A percentile compares a stretch with the other conserved stretches of the same genome.
phyloP scores from a whole-genome alignment of 768 basidiomycete species.

The Kwoniella newhampshirensis region DNA sequence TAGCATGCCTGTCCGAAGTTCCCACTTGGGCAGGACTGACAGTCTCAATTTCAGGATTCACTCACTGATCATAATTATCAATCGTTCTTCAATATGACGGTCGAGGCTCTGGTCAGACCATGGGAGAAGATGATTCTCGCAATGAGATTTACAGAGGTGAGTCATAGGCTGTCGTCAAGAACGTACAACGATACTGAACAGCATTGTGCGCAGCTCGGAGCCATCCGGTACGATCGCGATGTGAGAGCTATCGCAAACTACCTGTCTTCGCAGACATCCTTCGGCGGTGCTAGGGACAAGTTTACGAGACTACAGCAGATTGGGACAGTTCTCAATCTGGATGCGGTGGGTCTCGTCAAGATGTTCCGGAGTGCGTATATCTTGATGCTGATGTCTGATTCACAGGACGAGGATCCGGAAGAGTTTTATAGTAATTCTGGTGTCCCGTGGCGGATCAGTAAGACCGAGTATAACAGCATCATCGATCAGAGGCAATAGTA shows the following conservation, averaged over 20 bases:
- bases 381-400: no score
- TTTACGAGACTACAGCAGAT: slow-evolving; percentile 90
- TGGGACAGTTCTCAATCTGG: slow-evolving; percentile 84
- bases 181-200: slow-evolving; percentile 5
- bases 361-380: slow-evolving; percentile 17
- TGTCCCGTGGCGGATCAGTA: slow-evolving; percentile 56
- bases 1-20: neutral
- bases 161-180: slow-evolving; percentile 26
- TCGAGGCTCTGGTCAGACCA: slow-evolving; percentile 85
- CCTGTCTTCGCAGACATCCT: slow-evolving; percentile 81
- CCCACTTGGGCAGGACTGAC: neutral
- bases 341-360: slow-evolving; percentile 54
- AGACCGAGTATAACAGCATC: slow-evolving; percentile 40
- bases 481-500: slow-evolving; percentile 30
- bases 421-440: slow-evolving; percentile 93
- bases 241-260: slow-evolving; percentile 77
- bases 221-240: slow-evolving; percentile 91
- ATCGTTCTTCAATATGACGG: slow-evolving; percentile 75
- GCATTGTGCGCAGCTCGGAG: slow-evolving; percentile 71
- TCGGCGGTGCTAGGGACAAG: slow-evolving; percentile 88
- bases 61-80: slow-evolving; percentile 88
- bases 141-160: slow-evolving; percentile 83
- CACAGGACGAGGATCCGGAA: slow-evolving; percentile 86
- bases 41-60: slow-evolving; percentile 61
- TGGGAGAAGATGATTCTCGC: slow-evolving; percentile 87